Percentiles rank a stretch among this genome's conserved stretches.
Conservation (phyloP, 345 rosid species). For the Hypericum androsaemum region DNA sequence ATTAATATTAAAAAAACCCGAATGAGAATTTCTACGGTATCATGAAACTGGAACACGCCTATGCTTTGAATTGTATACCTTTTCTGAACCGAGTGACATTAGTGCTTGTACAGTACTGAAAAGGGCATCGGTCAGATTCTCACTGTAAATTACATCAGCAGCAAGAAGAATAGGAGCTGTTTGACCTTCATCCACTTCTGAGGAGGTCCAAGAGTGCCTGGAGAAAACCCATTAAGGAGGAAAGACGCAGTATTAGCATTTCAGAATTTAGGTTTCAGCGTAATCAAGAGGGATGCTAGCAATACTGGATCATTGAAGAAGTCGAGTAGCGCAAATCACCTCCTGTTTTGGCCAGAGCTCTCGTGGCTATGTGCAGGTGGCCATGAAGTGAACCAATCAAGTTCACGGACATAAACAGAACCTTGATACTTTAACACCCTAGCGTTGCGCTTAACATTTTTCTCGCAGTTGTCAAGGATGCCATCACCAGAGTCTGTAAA, state of each 20-base stretch:
- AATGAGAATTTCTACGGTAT: too few species aligned
- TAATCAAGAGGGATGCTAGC: not conserved
- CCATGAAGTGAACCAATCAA: conserved; percentile 66
- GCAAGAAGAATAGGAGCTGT: conserved; percentile 45
- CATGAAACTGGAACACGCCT: too few species aligned
- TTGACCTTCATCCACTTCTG: conserved; percentile 43
- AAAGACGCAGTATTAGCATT: not conserved
- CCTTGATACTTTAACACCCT: conserved; percentile 32
- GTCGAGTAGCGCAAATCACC: conserved; percentile 22
- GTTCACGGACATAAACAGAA: conserved; percentile 53
- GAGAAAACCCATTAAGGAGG: conserved; percentile 4
- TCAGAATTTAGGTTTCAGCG: not conserved
- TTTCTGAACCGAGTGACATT: conserved; percentile 36
- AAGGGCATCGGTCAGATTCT: conserved; percentile 47
- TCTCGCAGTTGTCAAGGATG: conserved; percentile 59
- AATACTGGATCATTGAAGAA: not conserved
- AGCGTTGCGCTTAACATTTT: conserved; percentile 43
- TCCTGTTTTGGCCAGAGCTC: conserved; percentile 17
- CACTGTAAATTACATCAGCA: conserved; percentile 64
- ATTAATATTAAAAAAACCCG: too few species aligned
- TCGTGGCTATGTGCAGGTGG: conserved; percentile 31
- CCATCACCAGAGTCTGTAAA: conserved; percentile 49
- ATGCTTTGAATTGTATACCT: conserved; percentile 17
- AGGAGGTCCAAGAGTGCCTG: conserved; percentile 41
- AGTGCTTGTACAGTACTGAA: conserved; percentile 36